Evolutionary conservation across 2,329 filamentous ascomycete genomes (phyloP).

Genomic region (Penicillium sp.): DNA sequence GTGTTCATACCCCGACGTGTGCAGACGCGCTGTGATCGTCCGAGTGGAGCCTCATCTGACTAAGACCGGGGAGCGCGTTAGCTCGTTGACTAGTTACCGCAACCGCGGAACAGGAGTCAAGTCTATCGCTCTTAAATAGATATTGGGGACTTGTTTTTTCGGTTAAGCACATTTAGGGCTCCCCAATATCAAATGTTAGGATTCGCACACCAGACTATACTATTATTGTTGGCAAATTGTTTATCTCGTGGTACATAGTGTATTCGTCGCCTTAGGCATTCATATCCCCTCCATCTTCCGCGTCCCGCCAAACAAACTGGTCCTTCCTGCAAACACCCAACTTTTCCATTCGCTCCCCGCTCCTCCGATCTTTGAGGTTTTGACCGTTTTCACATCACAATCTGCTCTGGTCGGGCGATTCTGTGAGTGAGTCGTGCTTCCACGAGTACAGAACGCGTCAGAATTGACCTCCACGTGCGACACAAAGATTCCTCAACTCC

Average conservation of each 20-base stretch:
- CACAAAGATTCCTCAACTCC: not conserved
- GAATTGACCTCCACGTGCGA: conserved; percentile 7
- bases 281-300: conserved; percentile 11
- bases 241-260: not conserved
- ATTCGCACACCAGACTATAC: no score
- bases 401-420: not conserved
- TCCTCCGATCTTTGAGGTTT: not conserved
- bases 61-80: no score
- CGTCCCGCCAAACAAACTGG: conserved; percentile 21
- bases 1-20: conserved; percentile 1
- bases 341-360: conserved; percentile 2
- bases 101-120: no score
- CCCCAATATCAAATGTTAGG: no score
- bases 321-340: conserved; percentile 7
- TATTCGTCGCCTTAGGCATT: conserved; percentile 11
- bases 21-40: not conserved
- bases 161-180: no score
- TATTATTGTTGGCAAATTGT: no score
- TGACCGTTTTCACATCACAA: not conserved
- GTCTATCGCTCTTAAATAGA: no score
- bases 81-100: no score
- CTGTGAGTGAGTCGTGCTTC: not conserved
- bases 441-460: not conserved
- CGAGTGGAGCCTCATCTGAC: not conserved
- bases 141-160: no score